Evolutionary conservation across 345 rosid species (phyloP).

Genomic region (Dipteronia sinensis): DNA sequence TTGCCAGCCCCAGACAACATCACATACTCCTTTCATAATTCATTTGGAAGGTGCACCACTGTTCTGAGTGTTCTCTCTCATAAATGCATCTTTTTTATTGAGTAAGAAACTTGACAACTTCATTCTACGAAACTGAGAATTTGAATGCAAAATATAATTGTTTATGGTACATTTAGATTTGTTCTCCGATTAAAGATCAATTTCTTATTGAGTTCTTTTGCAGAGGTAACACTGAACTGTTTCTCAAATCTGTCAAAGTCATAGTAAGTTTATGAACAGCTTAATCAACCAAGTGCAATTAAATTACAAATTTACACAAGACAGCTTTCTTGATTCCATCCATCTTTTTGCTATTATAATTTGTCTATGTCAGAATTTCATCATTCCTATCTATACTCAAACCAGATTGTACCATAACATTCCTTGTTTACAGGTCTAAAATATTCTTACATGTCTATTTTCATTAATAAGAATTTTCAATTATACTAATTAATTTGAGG

Average conservation of each 20-base stretch:
- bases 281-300: background rate
- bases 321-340: background rate
- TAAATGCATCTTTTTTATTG: background rate
- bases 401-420: background rate
- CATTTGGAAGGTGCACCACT: background rate
- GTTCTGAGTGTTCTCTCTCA: background rate
- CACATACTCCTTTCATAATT: background rate
- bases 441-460: background rate
- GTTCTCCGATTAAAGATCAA: background rate
- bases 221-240: background rate
- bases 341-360: background rate
- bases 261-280: background rate
- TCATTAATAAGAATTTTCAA: background rate
- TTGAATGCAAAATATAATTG: background rate
- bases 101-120: background rate
- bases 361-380: background rate
- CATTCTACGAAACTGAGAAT: background rate
- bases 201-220: background rate
- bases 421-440: background rate
- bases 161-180: background rate
- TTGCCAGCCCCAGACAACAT: background rate
- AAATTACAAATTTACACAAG: background rate
- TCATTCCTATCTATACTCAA: background rate
- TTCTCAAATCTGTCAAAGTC: background rate
- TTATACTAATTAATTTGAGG: background rate